Conservation (phyloP, 192 early-diverging fungal species). For the Coemansia javaensis region DNA sequence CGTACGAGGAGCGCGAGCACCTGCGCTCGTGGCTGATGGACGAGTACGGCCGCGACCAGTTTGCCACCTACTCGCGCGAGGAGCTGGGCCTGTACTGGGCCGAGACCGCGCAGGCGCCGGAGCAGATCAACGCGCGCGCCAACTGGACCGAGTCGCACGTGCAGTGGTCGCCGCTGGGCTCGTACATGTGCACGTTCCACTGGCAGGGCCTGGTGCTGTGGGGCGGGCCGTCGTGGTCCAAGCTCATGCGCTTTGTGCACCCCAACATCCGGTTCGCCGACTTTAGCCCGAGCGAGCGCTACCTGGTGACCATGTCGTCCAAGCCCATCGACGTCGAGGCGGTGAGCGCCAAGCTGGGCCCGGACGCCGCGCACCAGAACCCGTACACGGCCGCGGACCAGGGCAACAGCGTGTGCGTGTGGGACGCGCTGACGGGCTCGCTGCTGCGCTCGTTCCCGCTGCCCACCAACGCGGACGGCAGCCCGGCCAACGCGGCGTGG, state of each 20-base stretch:
- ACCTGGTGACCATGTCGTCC: constrained; percentile 84
- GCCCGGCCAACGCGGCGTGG: constrained; percentile 63
- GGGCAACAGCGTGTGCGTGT: constrained; percentile 75
- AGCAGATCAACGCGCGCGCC: constrained; percentile 52
- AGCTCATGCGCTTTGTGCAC: constrained; percentile 89
- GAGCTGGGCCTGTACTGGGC: constrained; percentile 88
- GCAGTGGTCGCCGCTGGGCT: constrained; percentile 91
- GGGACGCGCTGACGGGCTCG: constrained; percentile 85
- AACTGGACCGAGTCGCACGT: constrained; percentile 96
- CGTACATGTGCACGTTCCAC: constrained; percentile 92
- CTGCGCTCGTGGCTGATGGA: constrained; percentile 87
- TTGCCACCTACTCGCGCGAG: constrained; percentile 78
- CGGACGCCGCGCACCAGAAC: constrained; percentile 62
- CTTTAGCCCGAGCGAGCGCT: constrained; percentile 92
- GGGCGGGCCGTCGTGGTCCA: constrained; percentile 89
- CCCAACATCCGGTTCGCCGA: constrained; percentile 85
- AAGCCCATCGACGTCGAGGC: constrained; percentile 72
- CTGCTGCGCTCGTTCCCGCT: constrained; percentile 83
- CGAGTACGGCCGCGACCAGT: constrained; percentile 82
- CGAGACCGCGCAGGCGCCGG: constrained; percentile 78
- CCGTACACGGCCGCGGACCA: constrained; percentile 67
- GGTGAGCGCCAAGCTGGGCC: constrained; percentile 26
- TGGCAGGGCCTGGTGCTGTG: constrained; percentile 90
- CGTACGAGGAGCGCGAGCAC: constrained; percentile 70
- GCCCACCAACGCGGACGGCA: constrained; percentile 52